Evolutionary conservation across 1,284 basidiomycete genomes (phyloP).

Genomic region (Apiotrichum domesticum): DNA sequence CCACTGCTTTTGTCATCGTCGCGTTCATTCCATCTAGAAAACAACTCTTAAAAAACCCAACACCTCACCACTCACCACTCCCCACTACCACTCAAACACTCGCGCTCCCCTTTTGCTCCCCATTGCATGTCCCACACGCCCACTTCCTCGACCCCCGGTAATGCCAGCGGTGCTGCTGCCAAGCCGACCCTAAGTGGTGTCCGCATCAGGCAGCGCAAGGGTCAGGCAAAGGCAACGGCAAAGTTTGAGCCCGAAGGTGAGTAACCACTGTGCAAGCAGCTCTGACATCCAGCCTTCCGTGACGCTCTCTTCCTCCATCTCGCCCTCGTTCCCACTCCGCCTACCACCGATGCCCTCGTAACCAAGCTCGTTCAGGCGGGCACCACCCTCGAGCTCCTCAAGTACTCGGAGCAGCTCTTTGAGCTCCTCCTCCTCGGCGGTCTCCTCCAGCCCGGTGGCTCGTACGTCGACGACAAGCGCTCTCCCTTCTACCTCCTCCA

Average conservation of each 20-base stretch:
- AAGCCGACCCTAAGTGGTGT: slow-evolving; percentile 50
- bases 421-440: slow-evolving; percentile 91
- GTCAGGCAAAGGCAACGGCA: slow-evolving; percentile 50
- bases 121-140: slow-evolving; percentile 47
- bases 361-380: slow-evolving; percentile 81
- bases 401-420: slow-evolving; percentile 93
- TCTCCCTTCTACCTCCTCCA: slow-evolving; percentile 50
- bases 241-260: slow-evolving; percentile 54
- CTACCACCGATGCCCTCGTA: slow-evolving; percentile 55
- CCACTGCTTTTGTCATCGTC: no score
- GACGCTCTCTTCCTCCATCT: slow-evolving; percentile 92
- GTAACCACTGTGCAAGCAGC: slow-evolving; percentile 13
- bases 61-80: slow-evolving; percentile 1
- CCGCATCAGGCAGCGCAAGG: slow-evolving; percentile 50
- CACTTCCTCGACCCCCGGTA: slow-evolving; percentile 38
- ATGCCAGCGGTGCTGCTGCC: slow-evolving; percentile 37
- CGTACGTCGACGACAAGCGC: slow-evolving; percentile 70
- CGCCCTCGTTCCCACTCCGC: slow-evolving; percentile 71
- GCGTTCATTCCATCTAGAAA: no score
- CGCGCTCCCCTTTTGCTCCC: slow-evolving; percentile 4
- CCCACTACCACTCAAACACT: neutral
- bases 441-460: slow-evolving; percentile 89
- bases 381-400: slow-evolving; percentile 83
- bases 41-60: neutral
- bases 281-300: slow-evolving; percentile 65